Conservation (phyloP, 2,329 filamentous ascomycete species). For the Microcyclospora pomicola region DNA sequence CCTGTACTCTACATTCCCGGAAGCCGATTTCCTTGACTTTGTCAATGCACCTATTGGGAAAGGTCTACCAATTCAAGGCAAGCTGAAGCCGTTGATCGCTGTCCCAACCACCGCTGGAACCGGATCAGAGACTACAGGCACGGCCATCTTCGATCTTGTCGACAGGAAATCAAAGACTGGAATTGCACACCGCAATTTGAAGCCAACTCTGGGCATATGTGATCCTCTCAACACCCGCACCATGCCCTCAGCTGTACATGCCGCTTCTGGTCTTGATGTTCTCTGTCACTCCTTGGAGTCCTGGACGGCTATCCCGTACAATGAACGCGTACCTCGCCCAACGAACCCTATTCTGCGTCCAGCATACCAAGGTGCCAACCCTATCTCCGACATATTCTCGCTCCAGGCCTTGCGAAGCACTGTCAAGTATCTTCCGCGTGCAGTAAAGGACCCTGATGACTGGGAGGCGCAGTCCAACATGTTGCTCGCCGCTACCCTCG, state of each 20-base stretch:
- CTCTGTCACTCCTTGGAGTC: slow-evolving; percentile 91
- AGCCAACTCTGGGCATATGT: slow-evolving; percentile 82
- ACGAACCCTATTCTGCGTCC: slow-evolving; percentile 80
- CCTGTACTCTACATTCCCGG: slow-evolving; percentile 77
- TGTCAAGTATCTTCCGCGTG: slow-evolving; percentile 81
- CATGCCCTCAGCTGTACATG: slow-evolving; percentile 90
- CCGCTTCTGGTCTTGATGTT: slow-evolving; percentile 82
- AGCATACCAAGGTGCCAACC: slow-evolving; percentile 93
- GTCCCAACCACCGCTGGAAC: slow-evolving; percentile 79
- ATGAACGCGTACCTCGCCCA: slow-evolving; percentile 71
- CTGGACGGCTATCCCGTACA: slow-evolving; percentile 94
- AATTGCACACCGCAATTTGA: slow-evolving; percentile 86
- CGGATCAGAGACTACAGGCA: slow-evolving; percentile 89
- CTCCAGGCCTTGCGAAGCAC: slow-evolving; percentile 70
- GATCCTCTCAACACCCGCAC: slow-evolving; percentile 82
- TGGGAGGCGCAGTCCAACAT: slow-evolving; percentile 87
- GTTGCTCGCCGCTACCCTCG: slow-evolving; percentile 85
- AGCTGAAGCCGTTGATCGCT: slow-evolving; percentile 63
- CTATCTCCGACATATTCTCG: slow-evolving; percentile 94
- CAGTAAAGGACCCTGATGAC: slow-evolving; percentile 78
- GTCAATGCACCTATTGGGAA: slow-evolving; percentile 90
- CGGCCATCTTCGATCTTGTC: slow-evolving; percentile 92
- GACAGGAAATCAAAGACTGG: slow-evolving; percentile 86
- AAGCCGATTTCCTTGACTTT: slow-evolving; percentile 92
- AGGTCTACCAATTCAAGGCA: slow-evolving; percentile 58